Percentiles rank a stretch among this genome's conserved stretches.
These are phyloP conservation scores for Fraxinus ornus DNA, from an alignment of 305 asterid genomes.

Conservation along the genomic window DNA sequence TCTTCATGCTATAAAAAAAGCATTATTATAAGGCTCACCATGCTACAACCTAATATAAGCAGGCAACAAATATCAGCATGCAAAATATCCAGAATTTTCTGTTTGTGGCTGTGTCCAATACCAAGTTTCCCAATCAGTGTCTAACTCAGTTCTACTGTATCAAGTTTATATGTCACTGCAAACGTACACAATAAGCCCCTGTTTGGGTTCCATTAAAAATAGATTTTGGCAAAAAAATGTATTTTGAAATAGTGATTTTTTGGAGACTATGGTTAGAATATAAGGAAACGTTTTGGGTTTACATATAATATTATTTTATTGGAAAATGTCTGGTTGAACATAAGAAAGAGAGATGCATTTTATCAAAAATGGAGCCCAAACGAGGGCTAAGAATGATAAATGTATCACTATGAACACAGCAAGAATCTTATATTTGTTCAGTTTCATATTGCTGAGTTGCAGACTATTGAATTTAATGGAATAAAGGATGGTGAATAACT, in stretches of 20 bases:
- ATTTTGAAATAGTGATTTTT: no score
- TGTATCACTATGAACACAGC: background rate
- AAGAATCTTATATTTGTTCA: background rate
- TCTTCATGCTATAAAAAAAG: background rate
- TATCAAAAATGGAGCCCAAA: background rate
- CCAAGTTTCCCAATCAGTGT: background rate
- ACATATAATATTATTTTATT: background rate
- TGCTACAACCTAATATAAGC: background rate
- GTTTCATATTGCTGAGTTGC: slow-evolving; percentile 15
- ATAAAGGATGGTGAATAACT: slow-evolving; percentile 29
- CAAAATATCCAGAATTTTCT: background rate
- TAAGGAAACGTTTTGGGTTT: background rate
- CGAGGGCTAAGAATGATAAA: background rate
- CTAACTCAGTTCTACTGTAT: background rate
- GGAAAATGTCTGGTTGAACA: background rate
- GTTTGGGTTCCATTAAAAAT: no score
- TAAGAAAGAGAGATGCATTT: background rate
- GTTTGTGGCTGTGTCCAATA: background rate
- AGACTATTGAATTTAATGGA: background rate
- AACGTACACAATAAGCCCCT: background rate
- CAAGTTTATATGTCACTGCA: background rate
- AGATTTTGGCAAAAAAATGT: background rate
- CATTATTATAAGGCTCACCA: background rate
- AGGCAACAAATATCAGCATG: background rate
- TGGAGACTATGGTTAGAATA: background rate